Evolutionary conservation across 495 filamentous ascomycete species (phyloP), one percentile per base, ranked within the genome.

Genomic region (Lasiosphaeris hirsuta): DNA sequence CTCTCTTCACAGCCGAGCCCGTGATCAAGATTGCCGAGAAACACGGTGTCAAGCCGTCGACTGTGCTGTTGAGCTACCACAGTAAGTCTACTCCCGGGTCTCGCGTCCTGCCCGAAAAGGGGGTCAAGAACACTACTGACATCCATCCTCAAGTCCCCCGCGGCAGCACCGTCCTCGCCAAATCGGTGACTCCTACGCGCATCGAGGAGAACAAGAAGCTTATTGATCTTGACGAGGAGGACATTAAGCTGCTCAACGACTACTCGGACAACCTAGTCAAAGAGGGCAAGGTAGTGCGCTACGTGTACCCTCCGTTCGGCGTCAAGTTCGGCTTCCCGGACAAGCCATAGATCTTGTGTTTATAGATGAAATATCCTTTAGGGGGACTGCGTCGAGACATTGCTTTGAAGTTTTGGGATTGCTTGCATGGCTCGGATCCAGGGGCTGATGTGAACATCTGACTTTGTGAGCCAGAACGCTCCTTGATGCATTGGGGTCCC

Each of bases 311-410:
- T 57, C 81, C 86, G 3, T 94, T 92, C 69, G 88, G 88, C 2
- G 75, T 89, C 15, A 78, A 89, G 64, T 85, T 89, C 63, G 88
- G 88, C 3, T 92, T 90, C 74, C 87, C 87, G 18, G 88, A 92
- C 65, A 89, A 88, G 81, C 69, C 64, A 3, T 72, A 60, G 50
- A 61, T 10, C 6, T 57, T 54, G n/a, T 5, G 23, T 30, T 30
- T 2, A 2, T 54, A 48, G 50, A 51, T 8, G 17, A 7, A 14
- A 10, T 1, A 8, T 36, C 23, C 14, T 4, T 5, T 30, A 30
- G 23, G 5, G 23, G 23, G 23, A n/a, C 23, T 5, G 23, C 5
- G 2, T 30, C 5, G 23, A 30, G 23, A 30, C 23, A 30, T 2
- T 30, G 23, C 23, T 30, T 30, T 30, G 23, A 5, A 5, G 23